phyloP scores from a whole-genome alignment of 805 yeast species.

The Cyberlindnera samutprakarnensis region DNA sequence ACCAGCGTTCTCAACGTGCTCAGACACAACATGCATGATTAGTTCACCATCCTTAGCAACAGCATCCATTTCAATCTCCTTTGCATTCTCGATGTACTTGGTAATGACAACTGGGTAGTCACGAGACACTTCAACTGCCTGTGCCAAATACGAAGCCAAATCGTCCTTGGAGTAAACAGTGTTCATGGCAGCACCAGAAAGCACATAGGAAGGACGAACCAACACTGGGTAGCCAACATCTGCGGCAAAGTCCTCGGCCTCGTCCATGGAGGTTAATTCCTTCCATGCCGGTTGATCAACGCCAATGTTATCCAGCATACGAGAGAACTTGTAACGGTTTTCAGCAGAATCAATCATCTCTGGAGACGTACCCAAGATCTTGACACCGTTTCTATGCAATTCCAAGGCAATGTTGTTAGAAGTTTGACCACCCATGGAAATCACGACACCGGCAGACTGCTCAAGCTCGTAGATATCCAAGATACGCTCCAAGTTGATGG shows the following conservation, averaged over 20 bases:
- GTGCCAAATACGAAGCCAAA: conserved; percentile 76
- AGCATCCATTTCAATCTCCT: conserved; percentile 98
- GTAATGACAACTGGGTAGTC: conserved; percentile 98
- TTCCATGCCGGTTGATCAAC: conserved; percentile 99
- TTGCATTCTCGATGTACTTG: conserved; percentile 92
- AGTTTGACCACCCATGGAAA: conserved; percentile 99
- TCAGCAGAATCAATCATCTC: conserved; percentile 98
- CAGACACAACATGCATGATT: conserved; percentile 95
- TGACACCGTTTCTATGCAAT: conserved; percentile 88
- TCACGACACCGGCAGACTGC: conserved; percentile 83
- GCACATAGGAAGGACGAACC: conserved; percentile 95
- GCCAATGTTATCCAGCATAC: conserved; percentile 93
- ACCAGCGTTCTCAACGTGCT: conserved; percentile 99
- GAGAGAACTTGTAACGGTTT: conserved; percentile 94
- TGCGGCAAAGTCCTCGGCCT: conserved; percentile 89
- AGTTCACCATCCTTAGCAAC: conserved; percentile 93
- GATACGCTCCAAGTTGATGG: conserved; percentile 88
- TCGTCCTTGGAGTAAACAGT: conserved; percentile 89
- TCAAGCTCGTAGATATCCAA: conserved; percentile 92
- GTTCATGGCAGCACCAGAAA: conserved; percentile 99
- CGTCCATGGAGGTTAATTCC: conserved; percentile 86
- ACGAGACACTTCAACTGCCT: conserved; percentile 96
- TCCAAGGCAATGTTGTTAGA: conserved; percentile 94
- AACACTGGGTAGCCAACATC: conserved; percentile 89
- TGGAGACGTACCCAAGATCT: conserved; percentile 94